These are phyloP conservation scores for Eucalyptus curtisii DNA, from an alignment of 345 rosid genomes.

Conservation along the genomic window DNA sequence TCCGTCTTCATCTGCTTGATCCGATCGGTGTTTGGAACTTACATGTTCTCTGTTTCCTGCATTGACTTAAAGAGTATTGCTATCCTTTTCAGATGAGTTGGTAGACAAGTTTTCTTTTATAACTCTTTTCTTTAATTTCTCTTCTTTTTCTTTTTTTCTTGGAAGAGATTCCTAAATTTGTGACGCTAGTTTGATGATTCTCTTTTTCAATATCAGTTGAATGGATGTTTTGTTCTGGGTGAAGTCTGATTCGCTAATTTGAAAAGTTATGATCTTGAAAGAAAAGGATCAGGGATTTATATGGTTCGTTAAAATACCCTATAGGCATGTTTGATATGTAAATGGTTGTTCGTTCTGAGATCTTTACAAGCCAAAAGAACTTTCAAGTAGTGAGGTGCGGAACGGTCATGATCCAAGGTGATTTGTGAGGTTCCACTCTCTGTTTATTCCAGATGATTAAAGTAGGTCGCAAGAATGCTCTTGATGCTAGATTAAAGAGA, in stretches of 20 bases:
- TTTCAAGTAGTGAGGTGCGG: not conserved
- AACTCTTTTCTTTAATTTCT: not conserved
- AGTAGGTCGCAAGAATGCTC: not conserved
- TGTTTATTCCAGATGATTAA: not conserved
- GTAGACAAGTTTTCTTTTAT: not conserved
- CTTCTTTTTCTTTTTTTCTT: not conserved
- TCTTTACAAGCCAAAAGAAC: not conserved
- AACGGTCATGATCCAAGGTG: not conserved
- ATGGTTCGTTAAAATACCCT: not conserved
- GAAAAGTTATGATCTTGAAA: not conserved
- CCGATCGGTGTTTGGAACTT: not conserved
- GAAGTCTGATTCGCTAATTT: not conserved
- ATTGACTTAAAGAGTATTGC: not conserved
- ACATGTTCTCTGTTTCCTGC: not conserved
- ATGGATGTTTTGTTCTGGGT: not conserved
- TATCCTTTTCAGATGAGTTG: not conserved
- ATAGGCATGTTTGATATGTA: not conserved
- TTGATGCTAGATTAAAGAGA: not conserved
- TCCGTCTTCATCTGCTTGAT: not conserved
- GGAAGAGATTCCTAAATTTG: not conserved
- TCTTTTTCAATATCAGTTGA: not conserved
- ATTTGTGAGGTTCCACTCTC: not conserved
- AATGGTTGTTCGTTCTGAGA: not conserved
- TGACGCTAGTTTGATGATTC: not conserved
- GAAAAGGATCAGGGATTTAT: not conserved